A percentile compares a stretch with the other conserved stretches of the same genome.
These are phyloP conservation scores for Exophiala mesophila DNA, from an alignment of 2,329 filamentous ascomycete genomes.

Conservation along the genomic window DNA sequence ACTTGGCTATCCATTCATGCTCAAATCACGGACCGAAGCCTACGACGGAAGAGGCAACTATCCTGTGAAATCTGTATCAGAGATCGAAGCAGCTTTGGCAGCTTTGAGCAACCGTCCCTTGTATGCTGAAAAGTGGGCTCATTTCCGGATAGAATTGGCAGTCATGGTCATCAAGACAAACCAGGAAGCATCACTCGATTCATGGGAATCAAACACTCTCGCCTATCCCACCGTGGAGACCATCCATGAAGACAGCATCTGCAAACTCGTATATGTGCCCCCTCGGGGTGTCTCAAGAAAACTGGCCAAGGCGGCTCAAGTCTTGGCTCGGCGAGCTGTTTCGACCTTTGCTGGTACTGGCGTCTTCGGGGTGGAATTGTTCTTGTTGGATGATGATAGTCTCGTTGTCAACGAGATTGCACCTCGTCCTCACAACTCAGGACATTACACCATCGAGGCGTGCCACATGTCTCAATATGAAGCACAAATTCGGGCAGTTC, in stretches of 20 bases:
- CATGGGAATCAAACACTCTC: slow-evolving; percentile 39
- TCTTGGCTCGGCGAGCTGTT: slow-evolving; percentile 74
- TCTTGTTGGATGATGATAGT: slow-evolving; percentile 67
- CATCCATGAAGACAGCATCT: slow-evolving; percentile 90
- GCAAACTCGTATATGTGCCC: slow-evolving; percentile 85
- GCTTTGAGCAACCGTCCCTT: slow-evolving; percentile 66
- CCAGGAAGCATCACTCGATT: slow-evolving; percentile 51
- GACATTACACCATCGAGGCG: slow-evolving; percentile 92
- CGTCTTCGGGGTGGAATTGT: slow-evolving; percentile 96
- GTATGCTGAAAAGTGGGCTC: slow-evolving; percentile 85
- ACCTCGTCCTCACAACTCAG: slow-evolving; percentile 81
- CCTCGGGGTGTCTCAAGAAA: slow-evolving; percentile 63
- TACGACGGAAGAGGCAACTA: slow-evolving; percentile 75
- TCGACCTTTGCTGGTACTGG: slow-evolving; percentile 78
- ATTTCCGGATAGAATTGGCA: slow-evolving; percentile 80
- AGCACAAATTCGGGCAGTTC: slow-evolving; percentile 79
- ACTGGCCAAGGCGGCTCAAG: slow-evolving; percentile 62
- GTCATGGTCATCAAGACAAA: slow-evolving; percentile 94
- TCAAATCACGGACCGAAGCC: slow-evolving; percentile 77
- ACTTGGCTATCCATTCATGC: slow-evolving; percentile 76
- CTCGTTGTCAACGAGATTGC: slow-evolving; percentile 84
- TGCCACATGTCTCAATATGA: slow-evolving; percentile 88
- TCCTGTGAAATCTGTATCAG: slow-evolving; percentile 54
- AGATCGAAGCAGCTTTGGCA: slow-evolving; percentile 62
- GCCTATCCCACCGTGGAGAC: slow-evolving; percentile 91